Evolutionary conservation across 2,329 filamentous ascomycete genomes (phyloP).

Genomic region (Neofusicoccum sp.): DNA sequence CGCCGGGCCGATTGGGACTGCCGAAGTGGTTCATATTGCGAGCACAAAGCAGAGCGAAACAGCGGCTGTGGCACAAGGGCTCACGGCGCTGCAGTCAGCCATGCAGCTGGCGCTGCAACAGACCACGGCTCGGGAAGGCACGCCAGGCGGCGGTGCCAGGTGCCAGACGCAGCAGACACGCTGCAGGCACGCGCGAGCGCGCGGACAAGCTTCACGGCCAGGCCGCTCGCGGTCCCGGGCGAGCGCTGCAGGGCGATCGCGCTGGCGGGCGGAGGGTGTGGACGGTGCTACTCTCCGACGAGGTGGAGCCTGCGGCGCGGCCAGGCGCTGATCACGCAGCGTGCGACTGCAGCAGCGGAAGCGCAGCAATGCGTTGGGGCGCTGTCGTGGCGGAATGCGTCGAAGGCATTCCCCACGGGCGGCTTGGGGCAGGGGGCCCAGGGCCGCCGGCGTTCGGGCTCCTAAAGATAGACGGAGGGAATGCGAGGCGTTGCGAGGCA

Average conservation of each 20-base stretch:
- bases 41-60: not conserved
- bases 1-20: not conserved
- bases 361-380: not conserved
- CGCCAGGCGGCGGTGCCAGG: not conserved
- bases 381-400: not conserved
- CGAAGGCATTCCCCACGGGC: not conserved
- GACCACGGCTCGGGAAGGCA: not conserved
- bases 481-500: not conserved
- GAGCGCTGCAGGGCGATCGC: not conserved
- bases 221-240: slow-evolving; percentile 1
- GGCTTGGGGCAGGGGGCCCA: not conserved
- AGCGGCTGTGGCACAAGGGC: not conserved
- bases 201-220: not conserved
- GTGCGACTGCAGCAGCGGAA: not conserved
- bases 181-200: not conserved
- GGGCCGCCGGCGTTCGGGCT: not conserved
- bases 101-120: slow-evolving; percentile 9
- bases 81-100: slow-evolving; percentile 11
- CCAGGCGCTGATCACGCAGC: slow-evolving; percentile 11
- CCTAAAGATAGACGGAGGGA: slow-evolving; percentile 11
- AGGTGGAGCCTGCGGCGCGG: slow-evolving; percentile 8
- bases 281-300: slow-evolving; percentile 2
- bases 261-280: not conserved
- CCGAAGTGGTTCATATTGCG: no score
- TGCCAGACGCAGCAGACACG: not conserved